Percentiles rank a stretch among this genome's conserved stretches.
These are phyloP conservation scores for Scalesia atractyloides DNA, from an alignment of 129 eudicot species.

Conservation along the genomic window DNA sequence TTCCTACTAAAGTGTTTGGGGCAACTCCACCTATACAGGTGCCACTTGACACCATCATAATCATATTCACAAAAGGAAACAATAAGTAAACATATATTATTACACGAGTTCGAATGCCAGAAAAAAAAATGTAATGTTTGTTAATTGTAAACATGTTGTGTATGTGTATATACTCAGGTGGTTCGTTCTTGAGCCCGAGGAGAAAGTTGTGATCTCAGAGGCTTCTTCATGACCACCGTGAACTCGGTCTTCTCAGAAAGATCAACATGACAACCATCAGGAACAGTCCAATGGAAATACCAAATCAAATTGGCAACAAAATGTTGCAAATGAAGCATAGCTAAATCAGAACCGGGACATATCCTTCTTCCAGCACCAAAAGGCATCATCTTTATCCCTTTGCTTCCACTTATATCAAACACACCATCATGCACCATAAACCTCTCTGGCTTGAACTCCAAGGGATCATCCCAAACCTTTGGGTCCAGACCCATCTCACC, in stretches of 20 bases:
- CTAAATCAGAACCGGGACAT: slow-evolving; percentile 29
- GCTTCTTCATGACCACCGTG: slow-evolving; percentile 42
- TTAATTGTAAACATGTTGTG: too few species aligned
- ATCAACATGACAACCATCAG: slow-evolving; percentile 33
- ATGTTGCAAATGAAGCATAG: slow-evolving; percentile 27
- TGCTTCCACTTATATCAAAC: slow-evolving; percentile 53
- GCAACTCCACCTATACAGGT: too few species aligned
- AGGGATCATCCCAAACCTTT: slow-evolving; percentile 30
- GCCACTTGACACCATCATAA: too few species aligned
- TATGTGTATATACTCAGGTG: neutral
- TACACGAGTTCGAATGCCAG: too few species aligned
- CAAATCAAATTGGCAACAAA: slow-evolving; percentile 31
- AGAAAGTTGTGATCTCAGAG: slow-evolving; percentile 29
- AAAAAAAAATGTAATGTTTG: too few species aligned
- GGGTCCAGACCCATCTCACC: slow-evolving; percentile 36
- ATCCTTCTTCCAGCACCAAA: slow-evolving; percentile 38
- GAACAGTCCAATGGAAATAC: slow-evolving; percentile 28
- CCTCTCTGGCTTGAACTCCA: slow-evolving; percentile 34
- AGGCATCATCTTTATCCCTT: slow-evolving; percentile 68
- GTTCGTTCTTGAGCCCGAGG: neutral
- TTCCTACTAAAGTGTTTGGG: too few species aligned
- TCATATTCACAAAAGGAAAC: too few species aligned
- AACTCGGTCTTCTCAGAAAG: slow-evolving; percentile 40
- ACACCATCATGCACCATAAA: slow-evolving; percentile 18
- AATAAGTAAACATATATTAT: too few species aligned